phyloP scores from a whole-genome alignment of 1,284 basidiomycete species.

The Melampsora americana region DNA sequence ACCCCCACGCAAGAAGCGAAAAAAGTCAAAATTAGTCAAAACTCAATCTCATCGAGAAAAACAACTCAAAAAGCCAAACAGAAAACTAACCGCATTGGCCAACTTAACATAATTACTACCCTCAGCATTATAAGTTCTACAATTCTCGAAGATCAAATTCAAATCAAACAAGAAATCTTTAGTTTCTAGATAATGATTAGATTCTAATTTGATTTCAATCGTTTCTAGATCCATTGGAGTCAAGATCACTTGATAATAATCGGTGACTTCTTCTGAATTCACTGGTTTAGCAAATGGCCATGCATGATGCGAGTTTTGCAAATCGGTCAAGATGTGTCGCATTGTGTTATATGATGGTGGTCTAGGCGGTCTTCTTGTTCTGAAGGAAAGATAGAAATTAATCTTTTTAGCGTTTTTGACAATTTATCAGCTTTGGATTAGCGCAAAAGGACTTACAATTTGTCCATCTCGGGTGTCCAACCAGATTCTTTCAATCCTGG shows the following conservation, averaged over 20 bases:
- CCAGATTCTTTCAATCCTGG: slow-evolving; percentile 84
- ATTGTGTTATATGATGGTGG: slow-evolving; percentile 65
- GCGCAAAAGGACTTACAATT: slow-evolving; percentile 67
- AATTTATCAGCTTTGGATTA: background rate
- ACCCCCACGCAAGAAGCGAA: slow-evolving; percentile 50
- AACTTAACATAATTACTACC: slow-evolving; percentile 63
- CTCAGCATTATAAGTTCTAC: slow-evolving; percentile 81
- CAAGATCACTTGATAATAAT: slow-evolving; percentile 54
- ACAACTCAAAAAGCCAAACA: background rate
- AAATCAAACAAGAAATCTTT: slow-evolving; percentile 32
- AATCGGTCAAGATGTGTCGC: slow-evolving; percentile 76
- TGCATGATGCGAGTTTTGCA: slow-evolving; percentile 73
- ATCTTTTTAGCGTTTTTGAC: too few relatives aligned
- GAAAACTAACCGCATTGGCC: slow-evolving; percentile 27
- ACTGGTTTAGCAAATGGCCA: slow-evolving; percentile 89
- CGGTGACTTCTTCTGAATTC: slow-evolving; percentile 69
- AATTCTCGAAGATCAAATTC: slow-evolving; percentile 83
- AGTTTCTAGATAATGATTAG: slow-evolving; percentile 7
- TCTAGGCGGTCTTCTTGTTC: slow-evolving; percentile 60
- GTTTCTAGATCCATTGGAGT: slow-evolving; percentile 53
- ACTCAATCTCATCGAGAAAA: slow-evolving; percentile 47
- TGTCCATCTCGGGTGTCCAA: slow-evolving; percentile 83
- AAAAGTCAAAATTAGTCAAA: slow-evolving; percentile 46
- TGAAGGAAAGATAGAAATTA: slow-evolving; percentile 47
- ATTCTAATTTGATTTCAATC: slow-evolving; percentile 47